Evolutionary conservation across 805 yeast species (phyloP), one percentile per base, ranked within the genome.

Genomic region (Saccharomycopsis synnaedendra): DNA sequence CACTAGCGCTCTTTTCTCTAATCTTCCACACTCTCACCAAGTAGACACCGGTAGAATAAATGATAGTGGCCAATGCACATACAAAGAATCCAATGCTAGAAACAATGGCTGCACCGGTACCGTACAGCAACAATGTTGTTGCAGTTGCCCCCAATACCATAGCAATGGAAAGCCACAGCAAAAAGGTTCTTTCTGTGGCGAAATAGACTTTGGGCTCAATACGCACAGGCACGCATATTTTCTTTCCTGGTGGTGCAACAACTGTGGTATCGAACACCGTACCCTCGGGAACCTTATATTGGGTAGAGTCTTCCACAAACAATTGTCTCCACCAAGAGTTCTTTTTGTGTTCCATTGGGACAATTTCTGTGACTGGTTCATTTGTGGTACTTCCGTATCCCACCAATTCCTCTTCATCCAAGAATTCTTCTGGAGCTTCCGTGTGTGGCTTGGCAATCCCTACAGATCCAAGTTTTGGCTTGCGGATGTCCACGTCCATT

Each of bases 161-260:
- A 5, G 93, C 85, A 56, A 93, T 86, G 39, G 95, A 89, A 48
- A 90, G 68, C 98, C 98, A 93, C 39, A 94, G 78, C 53, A 93
- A 71, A 60, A 81, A 90, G 0, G 98, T 93, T 67, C 98, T 79
- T 65, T 93, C 98, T 29, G 95, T 87, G 5, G 98, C 98, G 65
- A 93, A 93, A 63, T 93, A 93, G n/a, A 93, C 98, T 68, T 93
- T 93, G 50, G 98, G 98, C 66, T 93, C 98, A 36, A 93, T 89
- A 59, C 98, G 77, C 37, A 93, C 94, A 3, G 97, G 98, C 5
- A 93, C 93, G 59, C 88, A 78, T 50, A 93, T 85, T 41, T 75
- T 73, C 64, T 88, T 89, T 1, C 97, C 98, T 39, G 84, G 79
- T 28, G 98, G 97, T 7, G 93, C 84, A 51, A 64, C 67, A 54